A percentile compares a stretch with the other conserved stretches of the same genome.
phyloP scores from a whole-genome alignment of 805 yeast genomes.

The Zygoascus bituminiphila region DNA sequence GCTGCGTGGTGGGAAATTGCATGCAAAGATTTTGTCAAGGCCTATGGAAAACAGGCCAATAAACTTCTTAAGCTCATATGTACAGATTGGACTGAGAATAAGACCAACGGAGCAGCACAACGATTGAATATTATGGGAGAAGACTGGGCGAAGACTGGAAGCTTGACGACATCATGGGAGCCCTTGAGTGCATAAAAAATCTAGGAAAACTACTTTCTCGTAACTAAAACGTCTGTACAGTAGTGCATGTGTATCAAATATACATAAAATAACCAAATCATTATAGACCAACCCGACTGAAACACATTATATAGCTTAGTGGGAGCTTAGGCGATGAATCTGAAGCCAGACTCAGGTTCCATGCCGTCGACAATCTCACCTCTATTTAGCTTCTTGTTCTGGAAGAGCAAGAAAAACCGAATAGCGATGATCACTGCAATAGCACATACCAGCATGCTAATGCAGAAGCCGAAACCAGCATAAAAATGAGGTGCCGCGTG shows the following conservation, averaged over 20 bases:
- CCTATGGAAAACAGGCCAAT: slow-evolving; percentile 60
- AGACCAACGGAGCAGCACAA: slow-evolving; percentile 66
- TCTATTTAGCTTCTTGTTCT: slow-evolving; percentile 18
- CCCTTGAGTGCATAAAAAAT: slow-evolving; percentile 11
- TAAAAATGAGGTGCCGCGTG: slow-evolving; percentile 21
- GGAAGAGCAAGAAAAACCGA: slow-evolving; percentile 9
- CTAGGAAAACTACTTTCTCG: too few relatives aligned
- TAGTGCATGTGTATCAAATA: too few relatives aligned
- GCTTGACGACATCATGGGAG: slow-evolving; percentile 24
- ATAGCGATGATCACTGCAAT: slow-evolving; percentile 13
- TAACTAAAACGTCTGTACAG: too few relatives aligned
- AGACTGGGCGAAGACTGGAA: slow-evolving; percentile 53
- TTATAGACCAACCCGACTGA: too few relatives aligned
- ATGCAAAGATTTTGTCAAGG: slow-evolving; percentile 44
- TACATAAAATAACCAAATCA: too few relatives aligned
- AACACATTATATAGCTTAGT: too few relatives aligned
- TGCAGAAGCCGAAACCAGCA: slow-evolving; percentile 22
- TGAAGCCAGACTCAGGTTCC: slow-evolving; percentile 24
- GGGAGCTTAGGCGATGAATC: slow-evolving; percentile 17
- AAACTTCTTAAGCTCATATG: slow-evolving; percentile 49
- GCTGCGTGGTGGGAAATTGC: slow-evolving; percentile 92
- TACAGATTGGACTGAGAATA: slow-evolving; percentile 45
- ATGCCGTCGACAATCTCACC: slow-evolving; percentile 23
- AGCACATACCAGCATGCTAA: slow-evolving; percentile 14
- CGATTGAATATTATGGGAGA: slow-evolving; percentile 71